phyloP scores from a whole-genome alignment of 768 basidiomycete species.

The Calocybe cyanea region DNA sequence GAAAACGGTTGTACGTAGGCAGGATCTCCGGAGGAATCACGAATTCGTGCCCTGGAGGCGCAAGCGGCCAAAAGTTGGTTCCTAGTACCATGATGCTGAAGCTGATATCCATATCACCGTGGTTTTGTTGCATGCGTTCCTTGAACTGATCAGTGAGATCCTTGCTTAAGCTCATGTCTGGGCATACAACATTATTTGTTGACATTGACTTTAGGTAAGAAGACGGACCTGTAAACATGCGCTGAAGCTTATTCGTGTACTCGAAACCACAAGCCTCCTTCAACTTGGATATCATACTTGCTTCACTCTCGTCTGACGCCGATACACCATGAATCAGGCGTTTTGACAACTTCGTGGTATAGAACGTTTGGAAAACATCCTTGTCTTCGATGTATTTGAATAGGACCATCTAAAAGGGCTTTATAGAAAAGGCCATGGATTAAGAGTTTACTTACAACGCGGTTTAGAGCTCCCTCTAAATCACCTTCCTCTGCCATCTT shows the following conservation, averaged over 20 bases:
- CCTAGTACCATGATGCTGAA: slow-evolving; percentile 93
- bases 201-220: not conserved
- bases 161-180: slow-evolving; percentile 93
- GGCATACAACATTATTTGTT: not conserved
- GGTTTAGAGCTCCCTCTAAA: slow-evolving; percentile 84
- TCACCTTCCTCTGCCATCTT: slow-evolving; percentile 92
- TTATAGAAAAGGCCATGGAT: slow-evolving; percentile 12
- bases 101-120: slow-evolving; percentile 83
- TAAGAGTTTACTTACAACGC: slow-evolving; percentile 64
- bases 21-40: slow-evolving; percentile 85
- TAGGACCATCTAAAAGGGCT: slow-evolving; percentile 74
- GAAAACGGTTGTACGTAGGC: slow-evolving; percentile 87
- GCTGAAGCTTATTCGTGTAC: slow-evolving; percentile 92
- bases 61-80: slow-evolving; percentile 94
- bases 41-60: slow-evolving; percentile 80
- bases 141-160: slow-evolving; percentile 96
- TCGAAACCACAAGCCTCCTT: slow-evolving; percentile 97
- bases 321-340: slow-evolving; percentile 90
- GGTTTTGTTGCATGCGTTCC: slow-evolving; percentile 83
- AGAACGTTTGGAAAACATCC: slow-evolving; percentile 98
- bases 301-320: slow-evolving; percentile 93
- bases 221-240: slow-evolving; percentile 86
- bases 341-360: slow-evolving; percentile 89
- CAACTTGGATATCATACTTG: slow-evolving; percentile 96
- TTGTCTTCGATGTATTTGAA: slow-evolving; percentile 99